phyloP scores from a whole-genome alignment of 1,284 basidiomycete species.

The Hypsizygus ulmarius region DNA sequence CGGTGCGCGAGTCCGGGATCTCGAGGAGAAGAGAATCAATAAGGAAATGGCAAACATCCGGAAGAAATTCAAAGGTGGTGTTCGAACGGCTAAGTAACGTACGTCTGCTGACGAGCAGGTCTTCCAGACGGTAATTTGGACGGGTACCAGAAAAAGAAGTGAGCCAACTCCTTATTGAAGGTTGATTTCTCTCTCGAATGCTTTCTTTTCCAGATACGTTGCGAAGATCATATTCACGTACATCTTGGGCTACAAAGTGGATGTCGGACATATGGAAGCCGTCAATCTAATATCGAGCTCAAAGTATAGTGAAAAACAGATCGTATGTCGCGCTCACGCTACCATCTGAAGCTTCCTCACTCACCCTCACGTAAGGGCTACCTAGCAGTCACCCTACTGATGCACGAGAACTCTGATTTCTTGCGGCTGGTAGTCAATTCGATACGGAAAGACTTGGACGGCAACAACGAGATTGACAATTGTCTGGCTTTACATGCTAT shows the following conservation, averaged over 20 bases:
- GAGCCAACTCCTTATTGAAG: conserved; percentile 31
- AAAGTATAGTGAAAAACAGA: conserved; percentile 99
- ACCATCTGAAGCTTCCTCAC: conserved; percentile 2
- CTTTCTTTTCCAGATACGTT: conserved; percentile 62
- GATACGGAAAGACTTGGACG: conserved; percentile 95
- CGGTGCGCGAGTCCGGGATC: conserved; percentile 83
- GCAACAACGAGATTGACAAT: conserved; percentile 93
- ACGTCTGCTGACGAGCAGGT: conserved; percentile 3
- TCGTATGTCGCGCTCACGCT: conserved; percentile 55
- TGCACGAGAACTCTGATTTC: conserved; percentile 99
- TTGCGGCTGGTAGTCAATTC: conserved; percentile 96
- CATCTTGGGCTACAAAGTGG: conserved; percentile 98
- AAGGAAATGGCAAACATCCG: conserved; percentile 99
- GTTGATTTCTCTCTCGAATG: conserved; percentile 9
- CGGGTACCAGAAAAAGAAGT: conserved; percentile 99
- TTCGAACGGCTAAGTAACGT: neutral
- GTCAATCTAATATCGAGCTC: conserved; percentile 95
- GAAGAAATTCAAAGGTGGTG: conserved; percentile 93
- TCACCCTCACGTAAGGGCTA: conserved; percentile 68
- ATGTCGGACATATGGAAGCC: conserved; percentile 99
- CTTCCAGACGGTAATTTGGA: conserved; percentile 88
- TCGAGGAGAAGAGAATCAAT: conserved; percentile 97
- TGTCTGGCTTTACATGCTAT: conserved; percentile 97
- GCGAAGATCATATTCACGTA: conserved; percentile 99
- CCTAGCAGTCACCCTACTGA: conserved; percentile 92